A percentile compares a stretch with the other conserved stretches of the same genome.
phyloP scores from a whole-genome alignment of 2,329 filamentous ascomycete species.

The Fusarium humuli region DNA sequence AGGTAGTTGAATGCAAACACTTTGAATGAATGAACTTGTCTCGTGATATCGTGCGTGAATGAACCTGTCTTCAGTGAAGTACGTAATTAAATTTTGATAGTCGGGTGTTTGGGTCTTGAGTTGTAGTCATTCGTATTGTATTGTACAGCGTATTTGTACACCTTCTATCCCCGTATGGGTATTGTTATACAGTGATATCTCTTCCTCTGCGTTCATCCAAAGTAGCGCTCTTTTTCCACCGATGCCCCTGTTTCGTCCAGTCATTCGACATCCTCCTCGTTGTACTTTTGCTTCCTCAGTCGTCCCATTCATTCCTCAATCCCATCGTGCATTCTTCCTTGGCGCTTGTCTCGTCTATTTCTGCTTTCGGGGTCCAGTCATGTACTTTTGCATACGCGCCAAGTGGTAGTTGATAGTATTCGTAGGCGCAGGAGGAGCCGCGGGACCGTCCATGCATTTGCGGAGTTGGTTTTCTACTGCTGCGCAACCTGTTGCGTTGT shows the following conservation, averaged over 20 bases:
- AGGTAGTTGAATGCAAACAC: constrained; percentile 44
- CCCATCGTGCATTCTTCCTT: no score
- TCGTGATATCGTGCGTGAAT: neutral
- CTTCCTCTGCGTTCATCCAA: constrained; percentile 7
- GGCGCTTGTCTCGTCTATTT: constrained; percentile 41
- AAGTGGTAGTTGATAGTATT: constrained; percentile 96
- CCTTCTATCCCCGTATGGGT: constrained; percentile 16
- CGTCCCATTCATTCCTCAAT: neutral
- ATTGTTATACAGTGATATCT: constrained; percentile 38
- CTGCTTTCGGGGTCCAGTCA: constrained; percentile 62
- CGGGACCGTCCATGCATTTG: constrained; percentile 83
- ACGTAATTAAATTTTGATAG: no score
- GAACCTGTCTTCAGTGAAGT: no score
- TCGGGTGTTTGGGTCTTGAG: neutral
- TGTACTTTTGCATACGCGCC: constrained; percentile 77
- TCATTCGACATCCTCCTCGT: neutral
- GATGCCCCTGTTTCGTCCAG: constrained; percentile 18
- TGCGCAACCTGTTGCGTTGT: constrained; percentile 70
- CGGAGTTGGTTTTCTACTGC: constrained; percentile 71
- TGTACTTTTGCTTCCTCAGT: no score
- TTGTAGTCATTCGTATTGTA: constrained; percentile 37
- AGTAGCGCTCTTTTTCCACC: constrained; percentile 39
- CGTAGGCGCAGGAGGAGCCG: constrained; percentile 59
- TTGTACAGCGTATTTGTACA: constrained; percentile 47
- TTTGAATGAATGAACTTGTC: constrained; percentile 30